Evolutionary conservation across 257 asterid genomes (phyloP).

Genomic region (Salvia miltiorrhiza): DNA sequence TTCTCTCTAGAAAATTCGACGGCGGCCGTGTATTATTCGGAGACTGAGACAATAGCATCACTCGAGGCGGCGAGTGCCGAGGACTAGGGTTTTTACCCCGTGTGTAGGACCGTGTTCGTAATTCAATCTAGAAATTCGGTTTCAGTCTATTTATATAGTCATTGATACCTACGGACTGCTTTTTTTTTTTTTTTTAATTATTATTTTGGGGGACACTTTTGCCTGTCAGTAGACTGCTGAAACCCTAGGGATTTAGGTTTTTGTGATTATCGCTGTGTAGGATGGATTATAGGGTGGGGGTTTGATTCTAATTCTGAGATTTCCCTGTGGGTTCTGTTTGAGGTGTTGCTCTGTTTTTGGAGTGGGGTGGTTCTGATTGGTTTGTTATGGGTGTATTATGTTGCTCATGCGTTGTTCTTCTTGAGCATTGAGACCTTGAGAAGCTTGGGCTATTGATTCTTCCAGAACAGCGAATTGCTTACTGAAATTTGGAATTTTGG

Average conservation of each 20-base stretch:
- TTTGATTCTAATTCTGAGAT: constrained; percentile 26
- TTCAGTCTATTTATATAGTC: constrained; percentile 21
- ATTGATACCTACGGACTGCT: constrained; percentile 18
- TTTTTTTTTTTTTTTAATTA: no score
- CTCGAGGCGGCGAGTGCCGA: constrained; percentile 28
- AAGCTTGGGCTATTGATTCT: constrained; percentile 20
- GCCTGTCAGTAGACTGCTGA: constrained; percentile 20
- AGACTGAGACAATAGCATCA: constrained; percentile 18
- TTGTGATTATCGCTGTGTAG: constrained; percentile 6
- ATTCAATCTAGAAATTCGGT: constrained; percentile 20
- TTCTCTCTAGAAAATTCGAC: constrained; percentile 18
- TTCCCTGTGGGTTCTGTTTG: constrained; percentile 19
- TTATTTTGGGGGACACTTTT: neutral
- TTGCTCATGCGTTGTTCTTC: constrained; percentile 15
- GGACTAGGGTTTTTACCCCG: constrained; percentile 23
- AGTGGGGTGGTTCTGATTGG: constrained; percentile 20
- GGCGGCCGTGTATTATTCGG: neutral
- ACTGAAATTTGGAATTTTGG: constrained; percentile 7
- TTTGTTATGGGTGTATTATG: constrained; percentile 15
- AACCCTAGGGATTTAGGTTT: constrained; percentile 25
- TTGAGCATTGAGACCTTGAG: constrained; percentile 23
- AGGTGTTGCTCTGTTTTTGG: constrained; percentile 25
- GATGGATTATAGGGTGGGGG: constrained; percentile 37
- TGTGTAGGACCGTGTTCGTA: neutral
- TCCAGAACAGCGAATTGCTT: constrained; percentile 12